phyloP scores from a whole-genome alignment of 192 early-diverging fungal species.

The Coemansia sp. region DNA sequence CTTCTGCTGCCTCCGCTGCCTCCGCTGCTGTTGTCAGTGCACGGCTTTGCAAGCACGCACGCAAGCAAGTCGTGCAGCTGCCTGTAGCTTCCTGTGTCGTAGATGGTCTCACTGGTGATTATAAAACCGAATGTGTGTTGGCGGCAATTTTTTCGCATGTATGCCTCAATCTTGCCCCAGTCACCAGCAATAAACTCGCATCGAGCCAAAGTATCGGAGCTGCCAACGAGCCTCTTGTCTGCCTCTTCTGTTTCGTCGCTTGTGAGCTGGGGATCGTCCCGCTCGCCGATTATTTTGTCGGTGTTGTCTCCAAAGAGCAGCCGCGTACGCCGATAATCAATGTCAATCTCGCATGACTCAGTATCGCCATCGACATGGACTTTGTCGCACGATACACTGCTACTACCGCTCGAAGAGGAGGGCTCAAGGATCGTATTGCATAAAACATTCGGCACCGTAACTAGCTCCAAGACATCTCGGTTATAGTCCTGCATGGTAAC shows the following conservation, averaged over 20 bases:
- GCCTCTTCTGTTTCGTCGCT: slow-evolving; percentile 37
- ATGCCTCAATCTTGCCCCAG: slow-evolving; percentile 58
- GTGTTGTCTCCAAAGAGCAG: slow-evolving; percentile 37
- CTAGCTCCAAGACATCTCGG: slow-evolving; percentile 76
- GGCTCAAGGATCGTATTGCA: slow-evolving; percentile 67
- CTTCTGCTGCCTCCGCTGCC: no score
- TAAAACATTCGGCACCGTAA: slow-evolving; percentile 91
- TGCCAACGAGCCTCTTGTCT: slow-evolving; percentile 18
- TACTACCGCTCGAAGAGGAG: no score
- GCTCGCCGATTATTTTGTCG: slow-evolving; percentile 36
- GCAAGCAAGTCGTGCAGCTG: slow-evolving; percentile 63
- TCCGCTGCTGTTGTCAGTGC: not conserved
- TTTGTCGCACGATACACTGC: slow-evolving; percentile 61
- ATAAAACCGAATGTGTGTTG: slow-evolving; percentile 67
- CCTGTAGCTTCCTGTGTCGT: slow-evolving; percentile 62
- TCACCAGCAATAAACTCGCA: slow-evolving; percentile 67
- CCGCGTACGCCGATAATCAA: slow-evolving; percentile 46
- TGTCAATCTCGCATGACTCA: slow-evolving; percentile 43
- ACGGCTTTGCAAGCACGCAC: slow-evolving; percentile 43
- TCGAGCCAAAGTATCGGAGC: slow-evolving; percentile 23
- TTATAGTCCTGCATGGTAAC: slow-evolving; percentile 96
- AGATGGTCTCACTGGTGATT: slow-evolving; percentile 79
- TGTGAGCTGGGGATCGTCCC: slow-evolving; percentile 44
- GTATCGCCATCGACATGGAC: slow-evolving; percentile 38
- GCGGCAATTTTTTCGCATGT: slow-evolving; percentile 47